Percentiles rank a stretch among this genome's conserved stretches.
Conservation (phyloP, 2,329 filamentous ascomycete genomes). For the Phoma sp. region DNA sequence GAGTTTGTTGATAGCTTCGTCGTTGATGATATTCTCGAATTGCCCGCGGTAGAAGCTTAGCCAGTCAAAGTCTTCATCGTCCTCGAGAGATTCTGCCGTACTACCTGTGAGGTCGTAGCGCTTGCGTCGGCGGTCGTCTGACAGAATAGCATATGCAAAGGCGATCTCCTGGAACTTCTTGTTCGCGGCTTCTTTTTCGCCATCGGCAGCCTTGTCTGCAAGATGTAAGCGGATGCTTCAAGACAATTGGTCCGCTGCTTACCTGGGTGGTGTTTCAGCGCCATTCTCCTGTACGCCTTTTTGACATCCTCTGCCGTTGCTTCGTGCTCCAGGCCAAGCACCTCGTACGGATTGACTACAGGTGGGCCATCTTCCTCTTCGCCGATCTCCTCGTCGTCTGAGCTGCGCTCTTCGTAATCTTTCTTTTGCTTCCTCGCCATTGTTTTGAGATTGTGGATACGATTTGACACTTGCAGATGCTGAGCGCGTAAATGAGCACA, state of each 20-base stretch:
- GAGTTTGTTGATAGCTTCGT: slow-evolving; percentile 76
- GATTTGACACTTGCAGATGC: slow-evolving; percentile 8
- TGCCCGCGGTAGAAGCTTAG: slow-evolving; percentile 85
- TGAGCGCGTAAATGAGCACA: slow-evolving; percentile 4
- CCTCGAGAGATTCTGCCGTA: slow-evolving; percentile 77
- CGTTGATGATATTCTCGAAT: slow-evolving; percentile 76
- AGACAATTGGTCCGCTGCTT: slow-evolving; percentile 32
- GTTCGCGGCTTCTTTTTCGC: slow-evolving; percentile 75
- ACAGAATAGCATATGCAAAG: slow-evolving; percentile 92
- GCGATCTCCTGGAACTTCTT: slow-evolving; percentile 86
- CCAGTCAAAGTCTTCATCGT: slow-evolving; percentile 86
- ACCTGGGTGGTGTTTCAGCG: slow-evolving; percentile 80
- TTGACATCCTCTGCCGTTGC: slow-evolving; percentile 84
- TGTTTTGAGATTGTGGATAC: background rate
- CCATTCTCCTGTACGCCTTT: slow-evolving; percentile 87
- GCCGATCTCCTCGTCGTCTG: slow-evolving; percentile 56
- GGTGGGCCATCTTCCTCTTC: slow-evolving; percentile 62
- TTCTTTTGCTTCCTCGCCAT: slow-evolving; percentile 14
- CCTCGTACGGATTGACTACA: slow-evolving; percentile 76
- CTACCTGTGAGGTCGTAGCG: slow-evolving; percentile 91
- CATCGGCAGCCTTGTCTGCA: slow-evolving; percentile 75
- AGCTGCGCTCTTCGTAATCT: slow-evolving; percentile 18
- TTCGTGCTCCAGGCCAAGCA: slow-evolving; percentile 72
- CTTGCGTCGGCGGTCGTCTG: slow-evolving; percentile 76
- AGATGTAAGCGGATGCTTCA: slow-evolving; percentile 12